Evolutionary conservation across 495 filamentous ascomycete species (phyloP).

Genomic region (Aeminium ludgeri): DNA sequence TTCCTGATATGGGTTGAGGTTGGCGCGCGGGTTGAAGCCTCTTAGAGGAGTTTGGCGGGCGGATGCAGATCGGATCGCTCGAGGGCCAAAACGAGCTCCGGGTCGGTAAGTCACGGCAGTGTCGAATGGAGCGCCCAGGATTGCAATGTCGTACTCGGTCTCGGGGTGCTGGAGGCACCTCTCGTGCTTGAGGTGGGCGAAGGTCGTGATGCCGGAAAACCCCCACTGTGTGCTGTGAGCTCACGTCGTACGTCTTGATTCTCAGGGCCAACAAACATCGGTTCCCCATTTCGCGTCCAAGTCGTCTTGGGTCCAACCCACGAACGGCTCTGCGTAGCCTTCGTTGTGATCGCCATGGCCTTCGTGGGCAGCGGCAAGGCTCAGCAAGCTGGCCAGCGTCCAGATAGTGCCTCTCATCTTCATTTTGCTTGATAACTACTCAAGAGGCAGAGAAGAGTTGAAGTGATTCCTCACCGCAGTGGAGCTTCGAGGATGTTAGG

Average conservation of each 20-base stretch:
- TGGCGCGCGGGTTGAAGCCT: slow-evolving; percentile 61
- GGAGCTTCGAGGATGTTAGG: too few relatives aligned
- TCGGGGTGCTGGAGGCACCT: slow-evolving; percentile 56
- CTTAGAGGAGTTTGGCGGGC: slow-evolving; percentile 54
- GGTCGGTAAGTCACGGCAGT: slow-evolving; percentile 68
- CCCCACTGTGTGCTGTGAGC: slow-evolving; percentile 9
- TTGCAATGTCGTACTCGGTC: slow-evolving; percentile 56
- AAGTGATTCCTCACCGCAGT: too few relatives aligned
- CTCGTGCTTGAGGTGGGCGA: slow-evolving; percentile 59
- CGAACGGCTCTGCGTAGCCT: slow-evolving; percentile 10
- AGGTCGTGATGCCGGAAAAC: slow-evolving; percentile 64
- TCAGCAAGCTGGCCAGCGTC: neutral
- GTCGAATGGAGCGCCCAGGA: slow-evolving; percentile 73
- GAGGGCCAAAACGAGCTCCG: slow-evolving; percentile 65
- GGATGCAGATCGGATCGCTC: slow-evolving; percentile 64
- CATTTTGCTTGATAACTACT: too few relatives aligned
- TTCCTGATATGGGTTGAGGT: slow-evolving; percentile 58
- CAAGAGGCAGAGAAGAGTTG: too few relatives aligned
- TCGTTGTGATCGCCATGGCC: slow-evolving; percentile 1
- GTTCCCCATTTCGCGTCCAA: slow-evolving; percentile 18
- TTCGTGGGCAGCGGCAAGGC: slow-evolving; percentile 2
- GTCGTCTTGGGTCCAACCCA: slow-evolving; percentile 16
- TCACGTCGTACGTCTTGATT: neutral
- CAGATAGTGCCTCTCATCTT: neutral
- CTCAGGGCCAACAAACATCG: slow-evolving; percentile 5